These are phyloP conservation scores for Leishmania lainsoni DNA, from an alignment of 208 protist species.

Conservation along the genomic window DNA sequence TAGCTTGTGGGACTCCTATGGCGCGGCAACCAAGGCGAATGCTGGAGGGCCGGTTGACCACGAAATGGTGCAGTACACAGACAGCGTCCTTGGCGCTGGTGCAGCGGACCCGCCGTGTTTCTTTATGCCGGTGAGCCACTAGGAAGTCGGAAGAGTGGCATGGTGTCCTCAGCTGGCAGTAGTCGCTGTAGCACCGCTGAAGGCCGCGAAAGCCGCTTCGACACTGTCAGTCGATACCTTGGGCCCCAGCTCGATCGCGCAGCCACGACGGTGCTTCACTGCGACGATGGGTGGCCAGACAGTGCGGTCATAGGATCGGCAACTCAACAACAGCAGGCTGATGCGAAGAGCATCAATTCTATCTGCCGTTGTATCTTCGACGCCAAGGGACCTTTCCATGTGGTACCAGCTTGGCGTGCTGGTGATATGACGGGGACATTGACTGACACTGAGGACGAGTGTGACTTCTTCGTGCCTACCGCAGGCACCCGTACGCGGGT, in stretches of 20 bases:
- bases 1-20: background rate
- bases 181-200: conserved; percentile 20
- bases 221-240: conserved; percentile 25
- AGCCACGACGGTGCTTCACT: conserved; percentile 1
- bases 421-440: background rate
- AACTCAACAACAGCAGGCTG: background rate
- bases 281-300: background rate
- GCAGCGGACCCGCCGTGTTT: background rate
- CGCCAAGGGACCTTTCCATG: background rate
- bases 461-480: conserved; percentile 16
- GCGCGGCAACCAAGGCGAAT: background rate
- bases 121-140: background rate
- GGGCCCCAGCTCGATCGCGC: conserved; percentile 19
- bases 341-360: conserved; percentile 2
- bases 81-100: background rate
- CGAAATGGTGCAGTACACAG: conserved; percentile 13
- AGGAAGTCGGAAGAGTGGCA: background rate
- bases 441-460: conserved; percentile 12
- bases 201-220: conserved; percentile 1
- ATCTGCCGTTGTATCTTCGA: conserved; percentile 8
- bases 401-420: background rate
- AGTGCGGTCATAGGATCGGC: background rate
- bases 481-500: conserved; percentile 36
- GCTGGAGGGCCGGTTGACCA: background rate
- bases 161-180: background rate